These are phyloP conservation scores for Capronia americana DNA, from an alignment of 2,329 filamentous ascomycete species.

Conservation along the genomic window DNA sequence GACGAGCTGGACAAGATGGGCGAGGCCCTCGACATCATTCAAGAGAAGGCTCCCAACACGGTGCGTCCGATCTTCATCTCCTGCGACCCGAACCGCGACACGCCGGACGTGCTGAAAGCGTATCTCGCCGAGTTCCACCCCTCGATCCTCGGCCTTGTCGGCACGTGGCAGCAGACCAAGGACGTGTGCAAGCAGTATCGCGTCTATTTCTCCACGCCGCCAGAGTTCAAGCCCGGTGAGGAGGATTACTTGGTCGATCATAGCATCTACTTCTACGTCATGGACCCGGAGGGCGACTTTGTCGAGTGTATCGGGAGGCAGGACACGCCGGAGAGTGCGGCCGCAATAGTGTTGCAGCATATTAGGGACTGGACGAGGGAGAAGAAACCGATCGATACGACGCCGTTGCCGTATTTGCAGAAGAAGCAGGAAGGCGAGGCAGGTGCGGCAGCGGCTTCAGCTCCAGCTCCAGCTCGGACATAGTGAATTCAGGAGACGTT, in stretches of 20 bases:
- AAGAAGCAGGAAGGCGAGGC: constrained; percentile 18
- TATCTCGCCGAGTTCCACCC: constrained; percentile 93
- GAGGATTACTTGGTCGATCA: constrained; percentile 94
- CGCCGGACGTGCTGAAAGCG: constrained; percentile 78
- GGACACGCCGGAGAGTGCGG: constrained; percentile 85
- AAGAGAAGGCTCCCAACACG: constrained; percentile 48
- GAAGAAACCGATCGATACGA: constrained; percentile 58
- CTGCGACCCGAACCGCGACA: constrained; percentile 92
- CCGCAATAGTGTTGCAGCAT: constrained; percentile 83
- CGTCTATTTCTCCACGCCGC: constrained; percentile 95
- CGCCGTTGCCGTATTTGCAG: constrained; percentile 36
- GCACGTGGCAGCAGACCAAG: constrained; percentile 93
- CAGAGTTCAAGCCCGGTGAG: constrained; percentile 85
- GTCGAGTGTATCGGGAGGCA: constrained; percentile 95
- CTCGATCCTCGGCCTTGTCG: constrained; percentile 84
- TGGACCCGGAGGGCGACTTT: constrained; percentile 98
- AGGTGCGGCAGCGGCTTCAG: not conserved
- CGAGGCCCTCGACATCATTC: constrained; percentile 79
- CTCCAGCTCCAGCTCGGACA: not conserved
- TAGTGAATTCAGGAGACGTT: not conserved
- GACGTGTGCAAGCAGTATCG: constrained; percentile 92
- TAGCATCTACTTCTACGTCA: constrained; percentile 99
- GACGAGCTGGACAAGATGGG: constrained; percentile 99
- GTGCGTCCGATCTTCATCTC: constrained; percentile 89
- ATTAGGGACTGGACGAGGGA: constrained; percentile 75